These are phyloP conservation scores for Sanghuangporus sanghuang DNA, from an alignment of 1,284 basidiomycete species.

Conservation along the genomic window DNA sequence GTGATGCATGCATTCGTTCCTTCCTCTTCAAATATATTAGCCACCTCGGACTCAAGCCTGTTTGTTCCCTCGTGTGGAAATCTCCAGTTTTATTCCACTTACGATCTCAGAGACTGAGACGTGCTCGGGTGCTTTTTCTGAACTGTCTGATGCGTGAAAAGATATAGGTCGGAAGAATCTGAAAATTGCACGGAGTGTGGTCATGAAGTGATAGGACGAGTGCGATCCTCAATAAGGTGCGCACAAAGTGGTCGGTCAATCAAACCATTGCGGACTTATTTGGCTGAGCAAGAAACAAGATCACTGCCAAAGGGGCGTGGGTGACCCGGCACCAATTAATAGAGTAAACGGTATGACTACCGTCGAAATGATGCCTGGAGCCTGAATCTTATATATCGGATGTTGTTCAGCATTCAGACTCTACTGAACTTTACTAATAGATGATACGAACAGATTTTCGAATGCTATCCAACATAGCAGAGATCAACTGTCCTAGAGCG, in stretches of 20 bases:
- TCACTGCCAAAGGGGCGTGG: slow-evolving; percentile 67
- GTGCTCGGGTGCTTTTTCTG: not conserved
- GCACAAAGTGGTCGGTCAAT: not conserved
- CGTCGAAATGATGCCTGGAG: slow-evolving; percentile 67
- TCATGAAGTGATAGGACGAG: slow-evolving; percentile 57
- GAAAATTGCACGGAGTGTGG: slow-evolving; percentile 52
- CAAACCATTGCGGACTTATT: not conserved
- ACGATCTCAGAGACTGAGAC: not conserved
- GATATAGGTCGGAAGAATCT: slow-evolving; percentile 26
- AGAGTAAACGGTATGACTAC: slow-evolving; percentile 50
- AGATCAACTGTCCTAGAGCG: slow-evolving; percentile 64
- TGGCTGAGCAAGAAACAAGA: not conserved
- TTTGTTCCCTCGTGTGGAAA: not conserved
- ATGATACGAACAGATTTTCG: slow-evolving; percentile 48
- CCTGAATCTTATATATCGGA: slow-evolving; percentile 49
- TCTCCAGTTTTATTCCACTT: too few relatives aligned
- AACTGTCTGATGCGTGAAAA: not conserved
- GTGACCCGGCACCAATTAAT: slow-evolving; percentile 48
- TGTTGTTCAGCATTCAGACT: not conserved
- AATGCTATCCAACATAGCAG: slow-evolving; percentile 49
- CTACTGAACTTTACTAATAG: too few relatives aligned
- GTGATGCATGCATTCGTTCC: slow-evolving; percentile 48
- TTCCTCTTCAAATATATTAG: not conserved
- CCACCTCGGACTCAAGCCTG: not conserved
- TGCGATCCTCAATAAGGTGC: slow-evolving; percentile 26